Percentiles rank a stretch among this genome's conserved stretches.
Conservation (phyloP, 1,284 basidiomycete species). For the Tetrapyrgos nigripes region DNA sequence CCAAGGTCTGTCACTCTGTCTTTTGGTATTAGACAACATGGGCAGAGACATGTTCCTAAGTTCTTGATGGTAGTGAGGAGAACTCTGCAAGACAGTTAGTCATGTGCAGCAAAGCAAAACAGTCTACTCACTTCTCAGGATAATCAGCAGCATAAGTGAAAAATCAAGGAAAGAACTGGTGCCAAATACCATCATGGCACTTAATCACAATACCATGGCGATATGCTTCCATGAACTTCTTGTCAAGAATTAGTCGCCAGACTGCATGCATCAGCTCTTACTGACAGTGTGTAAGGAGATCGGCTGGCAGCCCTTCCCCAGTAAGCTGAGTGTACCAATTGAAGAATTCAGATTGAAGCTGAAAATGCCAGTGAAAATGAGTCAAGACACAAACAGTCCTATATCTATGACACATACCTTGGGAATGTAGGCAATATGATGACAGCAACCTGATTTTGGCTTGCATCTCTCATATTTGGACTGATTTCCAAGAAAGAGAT, state of each 20-base stretch:
- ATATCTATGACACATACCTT: background rate
- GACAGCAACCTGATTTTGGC: conserved; percentile 21
- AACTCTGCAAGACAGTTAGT: background rate
- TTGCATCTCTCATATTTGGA: conserved; percentile 33
- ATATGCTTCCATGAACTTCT: conserved; percentile 35
- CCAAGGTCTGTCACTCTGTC: conserved; percentile 5
- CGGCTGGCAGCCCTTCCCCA: background rate
- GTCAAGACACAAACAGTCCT: background rate
- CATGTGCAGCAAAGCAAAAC: background rate
- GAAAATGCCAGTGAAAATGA: background rate
- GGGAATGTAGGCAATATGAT: conserved; percentile 20
- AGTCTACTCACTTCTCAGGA: conserved; percentile 35
- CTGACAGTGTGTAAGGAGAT: conserved; percentile 27
- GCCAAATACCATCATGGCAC: conserved; percentile 26
- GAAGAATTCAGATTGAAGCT: background rate
- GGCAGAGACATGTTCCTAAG: conserved; percentile 23
- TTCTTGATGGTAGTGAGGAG: conserved; percentile 17
- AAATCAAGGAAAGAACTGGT: conserved; percentile 26
- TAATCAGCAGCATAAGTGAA: conserved; percentile 37
- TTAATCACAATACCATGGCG: conserved; percentile 29
- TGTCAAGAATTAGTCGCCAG: conserved; percentile 31
- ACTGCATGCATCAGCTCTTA: conserved; percentile 36
- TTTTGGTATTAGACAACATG: conserved; percentile 17
- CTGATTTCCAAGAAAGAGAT: conserved; percentile 33
- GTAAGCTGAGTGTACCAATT: background rate